Percentiles rank a stretch among this genome's conserved stretches.
These are phyloP conservation scores for Didymella pomorum DNA, from an alignment of 2,329 filamentous ascomycete species.

Conservation along the genomic window DNA sequence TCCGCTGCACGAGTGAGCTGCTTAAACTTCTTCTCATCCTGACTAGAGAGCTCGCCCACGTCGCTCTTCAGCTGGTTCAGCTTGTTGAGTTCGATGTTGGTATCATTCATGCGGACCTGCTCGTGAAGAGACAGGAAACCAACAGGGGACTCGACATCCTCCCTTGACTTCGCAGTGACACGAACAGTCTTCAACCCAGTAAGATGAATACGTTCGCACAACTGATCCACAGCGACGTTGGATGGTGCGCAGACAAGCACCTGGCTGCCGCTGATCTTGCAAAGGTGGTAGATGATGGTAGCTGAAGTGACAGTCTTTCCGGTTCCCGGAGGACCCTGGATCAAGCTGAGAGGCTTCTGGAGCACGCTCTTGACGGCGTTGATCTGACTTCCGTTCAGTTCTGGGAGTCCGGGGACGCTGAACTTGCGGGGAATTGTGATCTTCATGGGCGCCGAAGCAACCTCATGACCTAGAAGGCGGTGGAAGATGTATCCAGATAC, in stretches of 20 bases:
- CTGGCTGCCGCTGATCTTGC: conserved; percentile 92
- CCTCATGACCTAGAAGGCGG: conserved; percentile 92
- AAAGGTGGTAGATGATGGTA: conserved; percentile 97
- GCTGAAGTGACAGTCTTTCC: conserved; percentile 99
- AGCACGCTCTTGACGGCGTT: conserved; percentile 95
- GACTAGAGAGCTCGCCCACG: conserved; percentile 87
- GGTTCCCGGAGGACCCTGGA: conserved; percentile 95
- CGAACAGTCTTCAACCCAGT: conserved; percentile 97
- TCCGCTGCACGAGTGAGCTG: conserved; percentile 92
- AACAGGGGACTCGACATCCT: conserved; percentile 98
- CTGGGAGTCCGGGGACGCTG: conserved; percentile 90
- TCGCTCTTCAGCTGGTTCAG: conserved; percentile 92
- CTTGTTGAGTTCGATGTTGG: conserved; percentile 91
- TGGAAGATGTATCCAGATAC: conserved; percentile 99
- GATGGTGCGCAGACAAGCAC: conserved; percentile 97
- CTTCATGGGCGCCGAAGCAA: conserved; percentile 94
- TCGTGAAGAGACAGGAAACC: conserved; percentile 94
- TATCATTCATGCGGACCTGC: conserved; percentile 97
- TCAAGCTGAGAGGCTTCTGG: conserved; percentile 91
- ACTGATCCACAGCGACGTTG: conserved; percentile 97
- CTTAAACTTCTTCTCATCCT: conserved; percentile 99
- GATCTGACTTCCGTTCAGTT: conserved; percentile 94
- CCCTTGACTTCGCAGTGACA: conserved; percentile 96
- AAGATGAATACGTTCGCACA: conserved; percentile 94
- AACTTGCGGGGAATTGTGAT: conserved; percentile 96